phyloP scores from a whole-genome alignment of 345 rosid genomes.

The Ailanthus altissimus region DNA sequence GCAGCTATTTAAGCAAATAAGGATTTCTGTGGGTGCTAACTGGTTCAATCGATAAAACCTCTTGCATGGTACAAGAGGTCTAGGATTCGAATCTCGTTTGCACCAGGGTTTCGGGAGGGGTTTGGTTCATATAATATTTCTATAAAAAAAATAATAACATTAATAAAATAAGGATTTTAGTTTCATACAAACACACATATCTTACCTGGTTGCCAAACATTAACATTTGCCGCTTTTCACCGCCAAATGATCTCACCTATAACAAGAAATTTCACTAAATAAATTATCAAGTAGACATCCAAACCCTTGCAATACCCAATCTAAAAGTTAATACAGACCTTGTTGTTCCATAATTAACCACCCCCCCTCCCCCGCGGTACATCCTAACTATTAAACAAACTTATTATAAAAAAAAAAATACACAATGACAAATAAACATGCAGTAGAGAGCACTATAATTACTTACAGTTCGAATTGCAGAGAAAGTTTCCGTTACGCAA shows the following conservation, averaged over 20 bases:
- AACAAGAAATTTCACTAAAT: constrained; percentile 23
- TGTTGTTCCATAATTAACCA: neutral
- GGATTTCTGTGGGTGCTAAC: too few relatives aligned
- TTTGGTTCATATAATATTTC: too few relatives aligned
- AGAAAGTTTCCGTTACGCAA: constrained; percentile 87
- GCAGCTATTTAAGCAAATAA: neutral
- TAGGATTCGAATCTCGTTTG: too few relatives aligned
- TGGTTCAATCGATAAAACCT: too few relatives aligned
- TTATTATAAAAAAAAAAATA: neutral
- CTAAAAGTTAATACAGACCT: constrained; percentile 13
- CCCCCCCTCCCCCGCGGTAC: too few relatives aligned
- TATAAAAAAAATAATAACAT: too few relatives aligned
- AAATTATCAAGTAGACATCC: constrained; percentile 20
- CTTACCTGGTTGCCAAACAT: constrained; percentile 82
- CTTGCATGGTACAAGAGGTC: too few relatives aligned
- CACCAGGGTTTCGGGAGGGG: too few relatives aligned
- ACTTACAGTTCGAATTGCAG: constrained; percentile 93
- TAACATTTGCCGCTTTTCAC: constrained; percentile 90
- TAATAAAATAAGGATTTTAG: neutral
- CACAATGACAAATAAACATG: neutral
- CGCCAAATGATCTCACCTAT: constrained; percentile 97
- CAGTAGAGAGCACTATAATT: constrained; percentile 17
- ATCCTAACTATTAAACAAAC: neutral
- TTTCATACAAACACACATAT: constrained; percentile 12
- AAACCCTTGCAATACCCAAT: constrained; percentile 8